Conservation (phyloP, 139 green algal genomes). For the Coccomyxa sp. region DNA sequence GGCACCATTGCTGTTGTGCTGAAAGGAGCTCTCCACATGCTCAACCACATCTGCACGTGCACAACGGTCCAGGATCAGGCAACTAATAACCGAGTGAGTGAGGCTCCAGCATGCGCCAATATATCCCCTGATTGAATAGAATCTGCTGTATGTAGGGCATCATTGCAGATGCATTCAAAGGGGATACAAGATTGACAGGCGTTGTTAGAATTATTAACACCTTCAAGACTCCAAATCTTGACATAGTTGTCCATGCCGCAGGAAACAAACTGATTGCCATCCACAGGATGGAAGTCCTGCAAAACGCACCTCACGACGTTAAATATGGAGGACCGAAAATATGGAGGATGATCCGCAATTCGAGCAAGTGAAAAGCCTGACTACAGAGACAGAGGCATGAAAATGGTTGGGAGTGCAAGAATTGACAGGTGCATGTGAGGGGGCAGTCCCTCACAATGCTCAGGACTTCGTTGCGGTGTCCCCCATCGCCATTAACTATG, state of each 20-base stretch:
- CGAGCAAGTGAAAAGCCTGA: neutral
- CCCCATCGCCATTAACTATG: slow-evolving; percentile 52
- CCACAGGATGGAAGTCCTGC: slow-evolving; percentile 56
- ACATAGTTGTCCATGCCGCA: slow-evolving; percentile 70
- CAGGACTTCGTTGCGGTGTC: slow-evolving; percentile 73
- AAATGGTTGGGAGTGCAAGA: neutral
- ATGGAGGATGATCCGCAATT: neutral
- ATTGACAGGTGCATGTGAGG: neutral
- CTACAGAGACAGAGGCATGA: neutral
- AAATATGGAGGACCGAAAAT: neutral
- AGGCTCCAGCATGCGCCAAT: too few species aligned
- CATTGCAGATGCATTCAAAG: too few species aligned
- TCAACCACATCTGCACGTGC: neutral
- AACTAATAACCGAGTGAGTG: too few species aligned
- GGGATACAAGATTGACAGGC: too few species aligned
- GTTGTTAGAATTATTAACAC: neutral
- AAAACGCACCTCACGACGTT: neutral
- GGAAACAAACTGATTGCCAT: slow-evolving; percentile 53
- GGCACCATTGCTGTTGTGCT: neutral
- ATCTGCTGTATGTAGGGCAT: too few species aligned
- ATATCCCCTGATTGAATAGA: too few species aligned
- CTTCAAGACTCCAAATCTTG: slow-evolving; percentile 60
- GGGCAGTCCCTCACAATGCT: slow-evolving; percentile 31
- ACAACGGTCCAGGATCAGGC: neutral
- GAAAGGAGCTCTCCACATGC: slow-evolving; percentile 1